A percentile compares a stretch with the other conserved stretches of the same genome.
Conservation (phyloP, 331 rosid species). For the Rosa hybrid region DNA sequence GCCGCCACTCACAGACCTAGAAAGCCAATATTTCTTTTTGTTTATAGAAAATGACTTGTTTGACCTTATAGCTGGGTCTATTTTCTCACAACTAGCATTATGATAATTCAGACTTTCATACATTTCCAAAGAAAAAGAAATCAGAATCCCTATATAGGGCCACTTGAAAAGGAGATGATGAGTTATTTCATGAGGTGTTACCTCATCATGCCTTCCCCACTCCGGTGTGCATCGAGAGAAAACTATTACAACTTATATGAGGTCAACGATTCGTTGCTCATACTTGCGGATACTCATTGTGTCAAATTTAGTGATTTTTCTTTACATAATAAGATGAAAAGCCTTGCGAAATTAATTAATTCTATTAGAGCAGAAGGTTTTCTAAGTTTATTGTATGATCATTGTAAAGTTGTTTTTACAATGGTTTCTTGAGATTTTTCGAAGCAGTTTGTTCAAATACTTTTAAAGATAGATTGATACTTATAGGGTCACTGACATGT, state of each 20-base stretch:
- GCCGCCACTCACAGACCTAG: constrained; percentile 47
- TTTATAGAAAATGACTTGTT: neutral
- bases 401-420: too few relatives aligned
- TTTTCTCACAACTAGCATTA: neutral
- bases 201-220: neutral
- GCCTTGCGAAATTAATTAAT: neutral
- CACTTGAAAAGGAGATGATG: neutral
- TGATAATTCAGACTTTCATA: neutral
- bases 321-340: too few relatives aligned
- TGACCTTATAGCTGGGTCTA: neutral
- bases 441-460: too few relatives aligned
- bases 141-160: neutral
- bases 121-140: neutral
- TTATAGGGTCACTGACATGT: neutral
- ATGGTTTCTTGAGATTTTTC: too few relatives aligned
- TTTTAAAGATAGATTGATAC: too few relatives aligned
- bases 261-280: neutral
- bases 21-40: constrained; percentile 27
- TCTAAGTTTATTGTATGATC: too few relatives aligned
- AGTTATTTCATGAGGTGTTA: neutral
- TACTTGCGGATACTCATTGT: too few relatives aligned
- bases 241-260: neutral
- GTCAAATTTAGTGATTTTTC: too few relatives aligned
- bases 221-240: neutral
- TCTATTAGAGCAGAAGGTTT: neutral